Conservation (phyloP, 192 early-diverging fungal species). For the Podila clonocystis region DNA sequence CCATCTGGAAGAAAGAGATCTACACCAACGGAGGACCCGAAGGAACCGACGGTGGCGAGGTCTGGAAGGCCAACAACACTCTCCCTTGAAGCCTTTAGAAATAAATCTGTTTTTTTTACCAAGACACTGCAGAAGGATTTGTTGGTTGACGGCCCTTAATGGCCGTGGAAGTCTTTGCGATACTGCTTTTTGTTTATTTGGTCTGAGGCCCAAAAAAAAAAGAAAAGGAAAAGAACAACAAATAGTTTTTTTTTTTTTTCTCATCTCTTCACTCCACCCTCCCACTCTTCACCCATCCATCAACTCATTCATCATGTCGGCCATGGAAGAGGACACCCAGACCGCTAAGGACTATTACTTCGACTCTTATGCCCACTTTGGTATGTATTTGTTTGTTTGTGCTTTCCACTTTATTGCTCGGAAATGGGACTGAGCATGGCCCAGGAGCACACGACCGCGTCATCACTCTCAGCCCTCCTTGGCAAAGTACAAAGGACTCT, state of each 20-base stretch:
- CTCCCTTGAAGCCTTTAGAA: conserved; percentile 2
- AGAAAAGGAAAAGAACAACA: too few species aligned
- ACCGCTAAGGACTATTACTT: conserved; percentile 92
- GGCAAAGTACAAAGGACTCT: not conserved
- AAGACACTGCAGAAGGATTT: too few species aligned
- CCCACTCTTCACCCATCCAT: not conserved
- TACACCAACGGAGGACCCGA: conserved; percentile 78
- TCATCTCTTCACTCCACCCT: not conserved
- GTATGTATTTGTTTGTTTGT: conserved; percentile 52
- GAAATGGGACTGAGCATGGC: too few species aligned
- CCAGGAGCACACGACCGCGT: too few species aligned
- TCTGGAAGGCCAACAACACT: conserved; percentile 75
- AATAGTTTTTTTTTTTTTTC: conserved; percentile 39
- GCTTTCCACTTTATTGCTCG: not conserved
- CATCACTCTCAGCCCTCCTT: too few species aligned
- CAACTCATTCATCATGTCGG: conserved; percentile 23
- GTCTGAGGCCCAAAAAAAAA: too few species aligned
- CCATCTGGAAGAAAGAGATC: conserved; percentile 96
- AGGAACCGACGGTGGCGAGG: conserved; percentile 30
- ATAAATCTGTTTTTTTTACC: too few species aligned
- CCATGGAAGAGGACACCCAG: conserved; percentile 52
- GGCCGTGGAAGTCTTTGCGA: too few species aligned
- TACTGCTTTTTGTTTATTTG: too few species aligned
- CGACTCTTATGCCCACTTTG: conserved; percentile 99
- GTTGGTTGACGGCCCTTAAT: too few species aligned